Percentiles rank a stretch among this genome's conserved stretches.
These are phyloP conservation scores for Carex arenaria DNA, from an alignment of 202 grass and related monocot species.

Conservation along the genomic window DNA sequence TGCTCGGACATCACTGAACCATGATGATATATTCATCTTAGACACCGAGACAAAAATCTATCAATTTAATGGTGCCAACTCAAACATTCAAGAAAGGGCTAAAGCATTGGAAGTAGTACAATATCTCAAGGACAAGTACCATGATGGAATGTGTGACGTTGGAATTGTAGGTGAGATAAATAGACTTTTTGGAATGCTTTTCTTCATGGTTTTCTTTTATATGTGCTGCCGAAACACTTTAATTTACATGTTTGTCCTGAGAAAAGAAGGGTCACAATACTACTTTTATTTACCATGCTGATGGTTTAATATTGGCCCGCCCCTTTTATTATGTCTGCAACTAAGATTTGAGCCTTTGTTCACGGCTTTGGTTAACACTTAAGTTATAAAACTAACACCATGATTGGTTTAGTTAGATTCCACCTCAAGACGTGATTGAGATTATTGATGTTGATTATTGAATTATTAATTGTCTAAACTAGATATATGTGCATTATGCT, in stretches of 20 bases:
- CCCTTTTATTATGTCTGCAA: not conserved
- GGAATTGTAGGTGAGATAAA: slow-evolving; percentile 78
- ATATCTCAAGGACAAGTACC: slow-evolving; percentile 93
- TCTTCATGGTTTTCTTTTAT: not conserved
- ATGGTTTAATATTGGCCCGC: no score
- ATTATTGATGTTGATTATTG: not conserved
- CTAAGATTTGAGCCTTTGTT: not conserved
- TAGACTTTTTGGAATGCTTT: slow-evolving; percentile 50
- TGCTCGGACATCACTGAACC: slow-evolving; percentile 80
- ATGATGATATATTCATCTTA: slow-evolving; percentile 97
- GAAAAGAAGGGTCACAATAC: not conserved
- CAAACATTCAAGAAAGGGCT: slow-evolving; percentile 94
- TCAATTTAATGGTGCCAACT: slow-evolving; percentile 97
- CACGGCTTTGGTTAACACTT: not conserved
- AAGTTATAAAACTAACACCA: not conserved
- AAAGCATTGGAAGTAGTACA: slow-evolving; percentile 94
- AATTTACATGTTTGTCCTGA: slow-evolving; percentile 13
- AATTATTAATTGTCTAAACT: not conserved
- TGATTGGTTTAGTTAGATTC: not conserved
- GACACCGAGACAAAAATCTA: slow-evolving; percentile 81
- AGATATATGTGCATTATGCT: not conserved
- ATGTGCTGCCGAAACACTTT: slow-evolving; percentile 34
- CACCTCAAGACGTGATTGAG: not conserved
- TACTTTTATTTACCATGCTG: not conserved
- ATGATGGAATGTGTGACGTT: slow-evolving; percentile 70